Evolutionary conservation across 495 filamentous ascomycete species (phyloP).

Genomic region (Darksidea phi): DNA sequence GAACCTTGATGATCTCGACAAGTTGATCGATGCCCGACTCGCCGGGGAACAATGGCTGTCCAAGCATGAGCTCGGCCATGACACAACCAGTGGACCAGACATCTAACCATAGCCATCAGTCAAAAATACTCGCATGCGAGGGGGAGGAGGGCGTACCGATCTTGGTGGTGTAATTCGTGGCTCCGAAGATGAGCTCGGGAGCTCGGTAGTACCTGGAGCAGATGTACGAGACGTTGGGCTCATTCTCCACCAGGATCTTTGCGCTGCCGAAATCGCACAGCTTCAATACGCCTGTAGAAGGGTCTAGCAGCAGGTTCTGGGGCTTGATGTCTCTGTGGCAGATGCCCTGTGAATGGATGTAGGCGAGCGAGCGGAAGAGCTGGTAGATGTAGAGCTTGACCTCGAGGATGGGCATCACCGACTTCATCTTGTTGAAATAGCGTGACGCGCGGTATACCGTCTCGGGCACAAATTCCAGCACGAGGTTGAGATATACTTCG

Average conservation of each 20-base stretch:
- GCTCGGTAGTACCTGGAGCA: conserved; percentile 99
- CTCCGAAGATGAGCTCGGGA: conserved; percentile 97
- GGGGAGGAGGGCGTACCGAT: conserved; percentile 67
- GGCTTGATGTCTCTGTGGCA: conserved; percentile 99
- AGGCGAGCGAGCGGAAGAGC: conserved; percentile 95
- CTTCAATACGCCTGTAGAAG: conserved; percentile 85
- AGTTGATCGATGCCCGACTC: conserved; percentile 98
- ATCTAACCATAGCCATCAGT: conserved; percentile 56
- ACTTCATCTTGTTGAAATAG: conserved; percentile 99
- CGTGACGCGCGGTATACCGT: conserved; percentile 97
- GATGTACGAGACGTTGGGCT: conserved; percentile 99
- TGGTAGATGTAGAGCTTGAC: conserved; percentile 99
- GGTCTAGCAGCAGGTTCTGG: conserved; percentile 93
- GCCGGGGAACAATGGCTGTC: conserved; percentile 97
- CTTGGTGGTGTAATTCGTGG: conserved; percentile 99
- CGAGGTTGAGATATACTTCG: conserved; percentile 97
- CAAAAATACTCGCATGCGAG: not conserved
- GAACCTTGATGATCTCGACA: conserved; percentile 98
- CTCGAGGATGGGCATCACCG: conserved; percentile 97
- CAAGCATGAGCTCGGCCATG: conserved; percentile 99
- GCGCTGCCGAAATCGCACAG: conserved; percentile 98
- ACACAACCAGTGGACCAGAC: conserved; percentile 99
- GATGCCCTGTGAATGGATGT: conserved; percentile 99
- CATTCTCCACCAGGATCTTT: conserved; percentile 97
- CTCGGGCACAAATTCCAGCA: conserved; percentile 97